These are phyloP conservation scores for Penicillium oxalicum DNA, from an alignment of 2,329 filamentous ascomycete genomes.

Conservation along the genomic window DNA sequence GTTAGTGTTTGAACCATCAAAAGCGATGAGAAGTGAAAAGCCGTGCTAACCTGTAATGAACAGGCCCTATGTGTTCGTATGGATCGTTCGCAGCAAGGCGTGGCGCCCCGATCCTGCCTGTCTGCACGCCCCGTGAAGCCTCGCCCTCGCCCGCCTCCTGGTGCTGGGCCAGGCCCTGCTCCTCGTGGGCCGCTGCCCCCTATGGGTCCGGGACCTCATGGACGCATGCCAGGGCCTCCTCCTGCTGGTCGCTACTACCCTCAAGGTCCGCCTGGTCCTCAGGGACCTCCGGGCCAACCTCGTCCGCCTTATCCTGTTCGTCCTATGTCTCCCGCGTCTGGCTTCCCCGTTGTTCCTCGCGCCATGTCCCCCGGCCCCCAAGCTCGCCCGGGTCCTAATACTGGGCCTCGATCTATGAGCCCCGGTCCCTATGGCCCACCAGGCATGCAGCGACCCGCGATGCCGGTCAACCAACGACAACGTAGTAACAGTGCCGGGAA, in stretches of 20 bases:
- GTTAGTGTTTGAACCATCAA: conserved; percentile 51
- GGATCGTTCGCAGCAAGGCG: conserved; percentile 86
- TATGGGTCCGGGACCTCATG: conserved; percentile 33
- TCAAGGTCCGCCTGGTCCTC: conserved; percentile 15
- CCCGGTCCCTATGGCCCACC: conserved; percentile 40
- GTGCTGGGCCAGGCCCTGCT: conserved; percentile 28
- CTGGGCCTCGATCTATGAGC: conserved; percentile 22
- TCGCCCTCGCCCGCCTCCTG: conserved; percentile 47
- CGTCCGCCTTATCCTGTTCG: conserved; percentile 22
- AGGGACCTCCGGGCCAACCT: conserved; percentile 24
- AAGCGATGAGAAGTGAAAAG: neutral
- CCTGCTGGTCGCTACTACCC: conserved; percentile 33
- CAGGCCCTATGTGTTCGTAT: conserved; percentile 86
- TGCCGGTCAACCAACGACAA: conserved; percentile 33
- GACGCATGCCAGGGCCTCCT: conserved; percentile 22
- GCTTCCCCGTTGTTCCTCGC: conserved; percentile 34
- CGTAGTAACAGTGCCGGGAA: conserved; percentile 42
- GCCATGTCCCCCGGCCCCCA: conserved; percentile 31
- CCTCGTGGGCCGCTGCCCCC: conserved; percentile 30
- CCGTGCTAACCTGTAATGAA: conserved; percentile 15
- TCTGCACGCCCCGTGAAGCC: conserved; percentile 89
- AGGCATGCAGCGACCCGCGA: conserved; percentile 37
- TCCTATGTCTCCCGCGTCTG: conserved; percentile 26
- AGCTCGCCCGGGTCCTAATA: conserved; percentile 15
- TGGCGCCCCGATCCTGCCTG: conserved; percentile 86